Evolutionary conservation across 2,329 filamentous ascomycete species (phyloP), one percentile per base, ranked within the genome.

Genomic region (Akanthomyces dipterigenus): DNA sequence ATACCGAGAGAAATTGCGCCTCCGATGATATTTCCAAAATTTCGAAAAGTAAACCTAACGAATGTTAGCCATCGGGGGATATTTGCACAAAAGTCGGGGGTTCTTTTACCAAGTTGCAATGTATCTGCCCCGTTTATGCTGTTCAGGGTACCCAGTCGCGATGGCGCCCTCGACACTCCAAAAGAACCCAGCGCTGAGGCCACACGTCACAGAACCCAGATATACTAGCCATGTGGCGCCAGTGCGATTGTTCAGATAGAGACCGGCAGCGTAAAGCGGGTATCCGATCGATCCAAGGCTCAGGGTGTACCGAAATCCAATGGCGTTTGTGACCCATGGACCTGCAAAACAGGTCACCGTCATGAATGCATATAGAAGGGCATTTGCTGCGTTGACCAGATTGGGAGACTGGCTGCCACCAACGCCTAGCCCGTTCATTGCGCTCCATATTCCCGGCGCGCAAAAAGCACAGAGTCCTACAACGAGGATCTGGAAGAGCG

Each of bases 131-230:
- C 82, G 78, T 28, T 86, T 85, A 40, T 79, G 78, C 0, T 85
- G 82, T 64, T 88, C 85, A 0, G 86, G 85, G 65, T 88, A 89
- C 0, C 81, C 78, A 2, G 88, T 77, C 0, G 84, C 83, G 61
- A 89, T 86, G 0, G 87, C 86, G 1, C 82, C 85, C 73, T 89
- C 87, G 0, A 84, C 83, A 72, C 83, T 82, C 87, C 87, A 89
- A 72, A 88, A 88, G 2, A 88, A 76, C 0, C 86, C 86, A 0
- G 86, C 86, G 0, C 80, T 83, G 22, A 88, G 75, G 20, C 86
- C 86, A 67, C 84, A 88, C 1, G 84, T 74, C 0, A 82, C 84
- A 11, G 82, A 83, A 2, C 85, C 86, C 36, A 89, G 74, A 7
- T 88, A 76, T 16, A 87, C 80, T 42, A 88, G 79, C 86, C 86